Base-by-base conservation (phyloP, 2,329 filamentous ascomycete species). In the Diaporthe aspalathi region DNA sequence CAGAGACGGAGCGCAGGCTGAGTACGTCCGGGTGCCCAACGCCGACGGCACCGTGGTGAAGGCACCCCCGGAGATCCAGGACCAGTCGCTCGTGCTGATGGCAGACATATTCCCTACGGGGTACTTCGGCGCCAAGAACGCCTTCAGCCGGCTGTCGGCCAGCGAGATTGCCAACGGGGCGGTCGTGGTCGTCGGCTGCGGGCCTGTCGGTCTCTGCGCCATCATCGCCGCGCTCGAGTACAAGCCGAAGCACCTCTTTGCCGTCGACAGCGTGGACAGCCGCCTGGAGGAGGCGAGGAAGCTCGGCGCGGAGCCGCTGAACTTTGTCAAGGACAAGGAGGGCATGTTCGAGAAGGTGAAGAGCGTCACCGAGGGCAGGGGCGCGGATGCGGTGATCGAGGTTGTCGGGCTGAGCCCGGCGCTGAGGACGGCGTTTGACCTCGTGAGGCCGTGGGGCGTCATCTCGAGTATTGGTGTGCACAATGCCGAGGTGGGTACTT, bases 21-120 rank as follows among this genome's bases (percentile, higher is more conserved):
- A 96, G 81, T 97, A 91, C 78, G 92, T 95, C 66, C 90, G 94
- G 43, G 88, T 97, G 17, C 95, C 95, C 0, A 84, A 92, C 68
- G 94, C 94, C 14, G 94, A 97, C 77, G 90, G 90, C 45, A 97
- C 94, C 0, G 89, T 92, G n/a, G 87, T 94, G 78, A 92, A 91
- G 77, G 91, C 94, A 0, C 92, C 93, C 0, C 81, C 88, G 1
- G 89, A 87, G 11, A 92, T 97, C 71, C 89, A 91, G 24, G 91
- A 95, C 75, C 88, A 92, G 74, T 90, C 90, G 45, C 85, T 97
- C 62, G 90, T 97, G 8, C 87, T 97, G 32, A 97, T 97, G 94
- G 94, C 93, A 20, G 94, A 97, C 78, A 97, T 97, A 76, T 97
- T 96, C 81, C 94, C 94, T 1, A 94, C 91, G 0, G 93, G 95